Evolutionary conservation across 2,329 filamentous ascomycete species (phyloP).

Genomic region (Triangularia verruculosa): DNA sequence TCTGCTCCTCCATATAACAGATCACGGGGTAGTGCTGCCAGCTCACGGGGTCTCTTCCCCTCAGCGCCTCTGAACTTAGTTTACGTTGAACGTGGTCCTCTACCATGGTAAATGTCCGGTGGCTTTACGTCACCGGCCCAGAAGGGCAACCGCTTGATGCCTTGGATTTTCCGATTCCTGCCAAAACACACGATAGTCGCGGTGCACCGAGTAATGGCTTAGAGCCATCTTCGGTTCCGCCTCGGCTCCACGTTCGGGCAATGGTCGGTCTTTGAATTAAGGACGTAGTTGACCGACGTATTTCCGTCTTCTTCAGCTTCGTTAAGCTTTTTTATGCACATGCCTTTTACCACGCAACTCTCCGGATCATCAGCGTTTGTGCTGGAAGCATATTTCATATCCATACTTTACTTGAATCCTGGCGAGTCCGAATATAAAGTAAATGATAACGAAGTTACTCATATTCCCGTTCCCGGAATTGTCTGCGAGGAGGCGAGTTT

Average conservation of each 20-base stretch:
- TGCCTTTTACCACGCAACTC: too few relatives aligned
- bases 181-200: neutral
- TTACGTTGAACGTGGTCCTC: neutral
- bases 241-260: neutral
- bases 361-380: too few relatives aligned
- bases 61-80: neutral
- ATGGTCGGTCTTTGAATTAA: neutral
- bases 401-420: too few relatives aligned
- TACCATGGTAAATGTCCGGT: neutral
- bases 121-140: neutral
- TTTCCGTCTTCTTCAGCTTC: neutral
- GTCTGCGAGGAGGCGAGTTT: too few relatives aligned
- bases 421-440: too few relatives aligned
- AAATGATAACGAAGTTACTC: too few relatives aligned
- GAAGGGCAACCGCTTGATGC: neutral
- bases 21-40: neutral
- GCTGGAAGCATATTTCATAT: too few relatives aligned
- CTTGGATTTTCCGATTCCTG: neutral
- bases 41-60: neutral
- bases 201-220: neutral
- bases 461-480: too few relatives aligned
- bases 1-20: neutral
- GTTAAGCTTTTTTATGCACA: too few relatives aligned
- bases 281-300: neutral
- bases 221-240: neutral